Conservation (phyloP, 371 early-diverging fungal genomes). For the Circinella minor region DNA sequence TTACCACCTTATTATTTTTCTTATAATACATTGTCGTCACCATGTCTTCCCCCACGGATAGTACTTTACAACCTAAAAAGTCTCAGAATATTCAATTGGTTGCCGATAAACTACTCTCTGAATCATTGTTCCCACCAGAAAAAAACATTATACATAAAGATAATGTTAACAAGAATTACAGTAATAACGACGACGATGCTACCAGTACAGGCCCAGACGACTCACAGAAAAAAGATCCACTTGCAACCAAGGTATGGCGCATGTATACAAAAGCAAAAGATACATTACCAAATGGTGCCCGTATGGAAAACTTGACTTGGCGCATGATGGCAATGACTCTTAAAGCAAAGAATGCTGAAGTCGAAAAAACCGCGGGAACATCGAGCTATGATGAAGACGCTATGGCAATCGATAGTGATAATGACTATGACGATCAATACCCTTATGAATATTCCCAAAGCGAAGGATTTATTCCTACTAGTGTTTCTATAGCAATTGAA, state of each 20-base stretch:
- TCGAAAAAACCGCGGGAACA: not conserved
- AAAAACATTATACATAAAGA: not conserved
- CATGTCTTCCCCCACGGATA: not conserved
- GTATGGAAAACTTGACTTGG: conserved; percentile 76
- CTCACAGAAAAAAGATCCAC: conserved; percentile 52
- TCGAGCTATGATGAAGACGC: not conserved
- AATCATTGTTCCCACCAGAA: conserved; percentile 5
- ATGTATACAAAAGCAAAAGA: conserved; percentile 74
- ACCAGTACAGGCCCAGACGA: not conserved
- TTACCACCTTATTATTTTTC: not conserved
- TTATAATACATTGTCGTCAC: conserved; percentile 4
- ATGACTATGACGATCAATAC: not conserved
- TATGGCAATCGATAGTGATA: conserved; percentile 13
- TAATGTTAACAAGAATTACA: not conserved
- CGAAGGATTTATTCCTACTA: not conserved
- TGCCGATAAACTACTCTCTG: conserved; percentile 5
- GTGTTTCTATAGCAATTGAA: not conserved
- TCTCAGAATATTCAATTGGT: not conserved
- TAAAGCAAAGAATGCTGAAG: conserved; percentile 41
- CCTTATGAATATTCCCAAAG: not conserved
- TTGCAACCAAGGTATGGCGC: conserved; percentile 70
- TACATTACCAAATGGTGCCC: conserved; percentile 63
- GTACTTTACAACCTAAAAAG: not conserved
- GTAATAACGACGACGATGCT: not conserved
- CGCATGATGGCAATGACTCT: conserved; percentile 71